Conservation (phyloP, 371 early-diverging fungal species). For the Apophysomyces ossiformis region DNA sequence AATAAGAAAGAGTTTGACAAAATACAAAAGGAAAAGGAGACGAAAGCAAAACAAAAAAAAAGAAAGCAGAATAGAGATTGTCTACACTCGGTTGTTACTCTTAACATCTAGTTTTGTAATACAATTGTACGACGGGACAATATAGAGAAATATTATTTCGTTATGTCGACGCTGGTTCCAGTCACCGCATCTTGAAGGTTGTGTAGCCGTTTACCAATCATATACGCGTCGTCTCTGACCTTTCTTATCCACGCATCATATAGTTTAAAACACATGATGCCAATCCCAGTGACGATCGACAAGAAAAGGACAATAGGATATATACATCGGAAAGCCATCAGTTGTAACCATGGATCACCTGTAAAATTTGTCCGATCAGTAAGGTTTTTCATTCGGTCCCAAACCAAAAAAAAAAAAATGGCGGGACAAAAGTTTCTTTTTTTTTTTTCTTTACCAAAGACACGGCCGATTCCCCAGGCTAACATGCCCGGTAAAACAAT, state of each 20-base stretch:
- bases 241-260: constrained; percentile 45
- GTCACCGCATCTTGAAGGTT: constrained; percentile 40
- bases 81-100: constrained; percentile 1
- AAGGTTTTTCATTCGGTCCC: too few relatives aligned
- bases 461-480: constrained; percentile 11
- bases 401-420: constrained; percentile 7
- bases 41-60: background rate
- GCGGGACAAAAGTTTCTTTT: background rate
- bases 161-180: constrained; percentile 3
- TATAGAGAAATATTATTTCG: constrained; percentile 7
- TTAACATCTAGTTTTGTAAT: constrained; percentile 6
- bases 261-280: constrained; percentile 14
- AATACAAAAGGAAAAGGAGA: background rate
- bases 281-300: background rate
- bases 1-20: background rate
- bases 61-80: background rate
- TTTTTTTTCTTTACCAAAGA: constrained; percentile 21
- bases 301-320: constrained; percentile 34
- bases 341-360: constrained; percentile 26
- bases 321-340: constrained; percentile 36
- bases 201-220: constrained; percentile 63
- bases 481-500: constrained; percentile 32
- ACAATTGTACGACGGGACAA: constrained; percentile 2
- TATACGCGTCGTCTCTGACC: constrained; percentile 62
- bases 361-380: constrained; percentile 14